Base-by-base conservation (phyloP, 2,329 filamentous ascomycete species). In the Colletotrichum sp. region DNA sequence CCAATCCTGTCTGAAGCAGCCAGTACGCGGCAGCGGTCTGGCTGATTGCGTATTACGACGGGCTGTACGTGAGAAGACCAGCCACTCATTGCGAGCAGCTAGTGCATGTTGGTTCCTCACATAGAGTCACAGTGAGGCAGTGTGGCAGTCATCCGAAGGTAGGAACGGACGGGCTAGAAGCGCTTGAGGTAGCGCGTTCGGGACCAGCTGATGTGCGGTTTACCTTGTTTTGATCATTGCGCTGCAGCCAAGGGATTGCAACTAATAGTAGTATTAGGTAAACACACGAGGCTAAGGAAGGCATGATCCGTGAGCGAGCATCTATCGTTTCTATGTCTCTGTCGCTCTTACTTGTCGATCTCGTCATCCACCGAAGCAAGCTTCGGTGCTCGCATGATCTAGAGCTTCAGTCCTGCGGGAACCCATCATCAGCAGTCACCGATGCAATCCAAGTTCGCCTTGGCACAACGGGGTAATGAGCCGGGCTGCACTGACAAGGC, bases 351-450 rank as follows among this genome's bases (percentile, higher is more conserved):
- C 44, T 55, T 55, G 52, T 67, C 60, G 36, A 60, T 62, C 32
- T 36, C 55, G 24, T 63, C 55, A n/a, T 28, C 28, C 15, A 15
- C 59, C 57, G 32, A 32, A 32, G 59, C 28, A 18, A 62, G 57
- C 24, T 44, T 71, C 12, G 59, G 59, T 32, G 44, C 71, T 65
- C 59, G 67, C 64, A 32, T 64, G 30, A 36, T 60, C 44, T 67
- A 75, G 34, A 71, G 49, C 39, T 71, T 71, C 60, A 39, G 39
- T 44, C 36, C 65, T 76, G 69, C 39, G 30, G 30, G 30, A 30
- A 57, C 60, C 49, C 36, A 64, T 62, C 72, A 75, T 71, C 65
- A 75, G 66, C 66, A 71, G 75, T 70, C 59, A 66, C 71, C 32
- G 60, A 55, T 67, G 66, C 49, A 70, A 70, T 52, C 71, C 49